Evolutionary conservation across 2,329 filamentous ascomycete species (phyloP).

Genomic region (Geoglossum cookeanum): DNA sequence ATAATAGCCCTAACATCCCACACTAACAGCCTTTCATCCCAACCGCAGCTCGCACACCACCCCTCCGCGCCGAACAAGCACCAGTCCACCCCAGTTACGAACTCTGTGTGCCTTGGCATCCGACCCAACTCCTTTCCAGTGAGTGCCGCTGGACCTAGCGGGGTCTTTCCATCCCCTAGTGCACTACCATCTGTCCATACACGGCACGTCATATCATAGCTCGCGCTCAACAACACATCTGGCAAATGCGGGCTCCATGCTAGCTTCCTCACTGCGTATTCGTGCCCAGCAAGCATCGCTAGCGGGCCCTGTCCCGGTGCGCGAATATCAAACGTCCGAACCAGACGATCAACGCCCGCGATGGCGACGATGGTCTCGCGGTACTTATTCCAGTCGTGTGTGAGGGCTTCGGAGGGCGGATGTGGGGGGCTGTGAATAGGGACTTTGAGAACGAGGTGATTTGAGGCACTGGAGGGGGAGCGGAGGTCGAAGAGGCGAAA

Average conservation of each 20-base stretch:
- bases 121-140: constrained; percentile 57
- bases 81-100: constrained; percentile 93
- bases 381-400: constrained; percentile 99
- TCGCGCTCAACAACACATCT: constrained; percentile 70
- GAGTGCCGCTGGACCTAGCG: constrained; percentile 18
- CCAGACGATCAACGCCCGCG: constrained; percentile 68
- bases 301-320: constrained; percentile 54
- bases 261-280: constrained; percentile 72
- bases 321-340: constrained; percentile 82
- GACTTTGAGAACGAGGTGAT: constrained; percentile 68
- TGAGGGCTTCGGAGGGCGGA: constrained; percentile 66
- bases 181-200: constrained; percentile 71
- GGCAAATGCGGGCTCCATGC: constrained; percentile 90
- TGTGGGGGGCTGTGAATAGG: constrained; percentile 57
- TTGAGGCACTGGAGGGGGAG: constrained; percentile 66
- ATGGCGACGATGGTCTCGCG: constrained; percentile 67
- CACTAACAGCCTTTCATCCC: constrained; percentile 79
- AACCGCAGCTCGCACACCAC: constrained; percentile 86
- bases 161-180: constrained; percentile 24
- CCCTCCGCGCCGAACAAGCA: constrained; percentile 89
- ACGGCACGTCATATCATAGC: constrained; percentile 95
- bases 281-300: constrained; percentile 57
- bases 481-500: constrained; percentile 83
- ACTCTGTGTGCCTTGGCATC: constrained; percentile 90
- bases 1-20: constrained; percentile 70